Evolutionary conservation across 768 basidiomycete genomes (phyloP).

Genomic region (Cubamyces sp.): DNA sequence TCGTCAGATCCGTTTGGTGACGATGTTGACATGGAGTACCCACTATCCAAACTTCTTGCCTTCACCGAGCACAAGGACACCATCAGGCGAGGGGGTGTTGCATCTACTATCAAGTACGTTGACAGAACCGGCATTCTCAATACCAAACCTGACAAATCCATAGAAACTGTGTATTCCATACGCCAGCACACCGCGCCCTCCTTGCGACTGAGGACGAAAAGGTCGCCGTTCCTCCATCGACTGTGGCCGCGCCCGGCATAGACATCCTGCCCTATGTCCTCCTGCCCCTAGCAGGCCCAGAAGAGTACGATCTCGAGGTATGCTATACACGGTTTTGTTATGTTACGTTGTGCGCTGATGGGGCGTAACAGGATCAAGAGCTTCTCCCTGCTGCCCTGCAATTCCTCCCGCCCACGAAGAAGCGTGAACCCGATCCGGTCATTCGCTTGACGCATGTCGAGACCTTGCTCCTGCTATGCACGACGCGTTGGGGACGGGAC

Average conservation of each 20-base stretch:
- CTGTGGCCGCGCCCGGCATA: constrained; percentile 69
- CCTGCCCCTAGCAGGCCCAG: constrained; percentile 90
- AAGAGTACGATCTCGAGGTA: constrained; percentile 93
- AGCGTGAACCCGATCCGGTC: constrained; percentile 74
- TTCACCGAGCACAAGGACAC: constrained; percentile 91
- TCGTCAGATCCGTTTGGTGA: constrained; percentile 51
- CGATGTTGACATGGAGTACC: constrained; percentile 65
- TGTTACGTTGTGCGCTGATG: background rate
- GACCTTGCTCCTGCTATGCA: constrained; percentile 84
- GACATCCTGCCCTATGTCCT: constrained; percentile 85
- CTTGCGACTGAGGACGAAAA: constrained; percentile 64
- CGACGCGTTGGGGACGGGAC: constrained; percentile 88
- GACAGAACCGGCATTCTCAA: background rate
- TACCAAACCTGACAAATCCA: constrained; percentile 21
- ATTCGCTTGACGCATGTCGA: constrained; percentile 88
- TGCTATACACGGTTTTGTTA: constrained; percentile 13
- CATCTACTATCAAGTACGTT: constrained; percentile 81
- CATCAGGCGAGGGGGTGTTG: constrained; percentile 86
- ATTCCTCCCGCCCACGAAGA: constrained; percentile 84
- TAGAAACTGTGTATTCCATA: constrained; percentile 82
- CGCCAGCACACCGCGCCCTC: constrained; percentile 69
- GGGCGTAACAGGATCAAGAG: constrained; percentile 73
- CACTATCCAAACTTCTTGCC: constrained; percentile 76
- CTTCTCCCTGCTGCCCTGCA: constrained; percentile 82
- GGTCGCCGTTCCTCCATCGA: constrained; percentile 62